Evolutionary conservation across 768 basidiomycete genomes (phyloP).

Genomic region (Lentinula sp.): DNA sequence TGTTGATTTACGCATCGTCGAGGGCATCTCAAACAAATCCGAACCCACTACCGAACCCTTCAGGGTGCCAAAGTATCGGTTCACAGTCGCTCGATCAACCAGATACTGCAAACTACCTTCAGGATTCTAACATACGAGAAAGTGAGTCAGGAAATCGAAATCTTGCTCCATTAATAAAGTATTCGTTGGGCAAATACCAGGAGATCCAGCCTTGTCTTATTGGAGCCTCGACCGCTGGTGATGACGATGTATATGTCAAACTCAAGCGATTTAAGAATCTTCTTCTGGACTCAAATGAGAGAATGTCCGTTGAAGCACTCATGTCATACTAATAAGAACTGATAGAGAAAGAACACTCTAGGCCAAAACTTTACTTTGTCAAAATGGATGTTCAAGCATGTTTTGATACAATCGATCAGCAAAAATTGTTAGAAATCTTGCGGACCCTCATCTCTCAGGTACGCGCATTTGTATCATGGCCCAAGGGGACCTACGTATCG

Average conservation of each 20-base stretch:
- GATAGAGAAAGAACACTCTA: constrained; percentile 19
- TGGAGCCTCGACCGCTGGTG: constrained; percentile 78
- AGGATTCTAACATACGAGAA: constrained; percentile 86
- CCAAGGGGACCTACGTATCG: not conserved
- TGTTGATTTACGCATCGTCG: not conserved
- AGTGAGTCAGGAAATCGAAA: constrained; percentile 29
- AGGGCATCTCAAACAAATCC: not conserved
- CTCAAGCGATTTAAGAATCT: constrained; percentile 69
- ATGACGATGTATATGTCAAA: constrained; percentile 73
- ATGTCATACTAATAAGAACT: not conserved
- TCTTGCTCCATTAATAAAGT: not conserved
- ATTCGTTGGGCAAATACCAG: constrained; percentile 28
- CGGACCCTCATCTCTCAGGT: constrained; percentile 70
- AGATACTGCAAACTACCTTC: constrained; percentile 78
- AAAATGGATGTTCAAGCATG: constrained; percentile 96
- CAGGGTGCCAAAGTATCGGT: constrained; percentile 19
- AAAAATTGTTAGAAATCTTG: constrained; percentile 74
- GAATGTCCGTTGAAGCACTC: constrained; percentile 35
- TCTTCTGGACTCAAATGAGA: constrained; percentile 30
- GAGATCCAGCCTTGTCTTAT: constrained; percentile 53
- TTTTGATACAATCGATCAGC: constrained; percentile 94
- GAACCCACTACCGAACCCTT: not conserved
- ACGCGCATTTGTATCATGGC: not conserved
- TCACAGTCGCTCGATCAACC: constrained; percentile 69
- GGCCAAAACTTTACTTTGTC: constrained; percentile 89